Evolutionary conservation across 2,329 filamentous ascomycete species (phyloP).

Genomic region (Colletotrichum gloeosporioides): DNA sequence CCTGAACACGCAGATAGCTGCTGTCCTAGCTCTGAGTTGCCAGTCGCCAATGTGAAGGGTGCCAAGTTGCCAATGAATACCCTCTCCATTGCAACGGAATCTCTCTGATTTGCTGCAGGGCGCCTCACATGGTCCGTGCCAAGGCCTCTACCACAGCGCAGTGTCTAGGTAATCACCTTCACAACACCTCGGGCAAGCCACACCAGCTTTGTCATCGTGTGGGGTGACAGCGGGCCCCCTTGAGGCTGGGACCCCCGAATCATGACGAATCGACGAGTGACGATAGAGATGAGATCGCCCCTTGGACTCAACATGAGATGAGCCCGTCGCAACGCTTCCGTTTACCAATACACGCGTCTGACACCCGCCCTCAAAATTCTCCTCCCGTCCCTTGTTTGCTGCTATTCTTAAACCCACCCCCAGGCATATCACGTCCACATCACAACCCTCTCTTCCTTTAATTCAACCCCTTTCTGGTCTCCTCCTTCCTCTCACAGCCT

Average conservation of each 20-base stretch:
- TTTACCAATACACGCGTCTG: conserved; percentile 5
- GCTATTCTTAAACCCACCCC: not conserved
- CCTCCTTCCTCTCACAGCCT: conserved; percentile 1
- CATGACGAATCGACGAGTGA: conserved; percentile 15
- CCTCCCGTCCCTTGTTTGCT: not conserved
- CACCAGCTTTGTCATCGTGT: conserved; percentile 14
- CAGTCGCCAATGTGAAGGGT: not conserved
- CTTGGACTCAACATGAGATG: conserved; percentile 7
- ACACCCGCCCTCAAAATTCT: not conserved
- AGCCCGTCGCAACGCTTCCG: conserved; percentile 2
- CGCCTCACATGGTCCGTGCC: not conserved
- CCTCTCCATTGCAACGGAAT: not conserved
- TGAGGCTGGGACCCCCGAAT: conserved; percentile 3
- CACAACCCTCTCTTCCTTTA: not conserved
- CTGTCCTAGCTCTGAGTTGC: not conserved
- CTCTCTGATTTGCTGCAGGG: not conserved
- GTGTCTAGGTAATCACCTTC: not conserved
- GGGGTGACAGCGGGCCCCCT: not conserved
- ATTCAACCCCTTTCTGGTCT: not conserved
- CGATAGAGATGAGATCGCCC: not conserved
- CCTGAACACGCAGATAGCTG: not conserved
- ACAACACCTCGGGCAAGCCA: not conserved
- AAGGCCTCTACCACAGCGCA: not conserved
- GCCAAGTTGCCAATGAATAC: not conserved
- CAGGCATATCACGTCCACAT: not conserved